These are phyloP conservation scores for Chaetomium sp. DNA, from an alignment of 2,329 filamentous ascomycete species.

Conservation along the genomic window DNA sequence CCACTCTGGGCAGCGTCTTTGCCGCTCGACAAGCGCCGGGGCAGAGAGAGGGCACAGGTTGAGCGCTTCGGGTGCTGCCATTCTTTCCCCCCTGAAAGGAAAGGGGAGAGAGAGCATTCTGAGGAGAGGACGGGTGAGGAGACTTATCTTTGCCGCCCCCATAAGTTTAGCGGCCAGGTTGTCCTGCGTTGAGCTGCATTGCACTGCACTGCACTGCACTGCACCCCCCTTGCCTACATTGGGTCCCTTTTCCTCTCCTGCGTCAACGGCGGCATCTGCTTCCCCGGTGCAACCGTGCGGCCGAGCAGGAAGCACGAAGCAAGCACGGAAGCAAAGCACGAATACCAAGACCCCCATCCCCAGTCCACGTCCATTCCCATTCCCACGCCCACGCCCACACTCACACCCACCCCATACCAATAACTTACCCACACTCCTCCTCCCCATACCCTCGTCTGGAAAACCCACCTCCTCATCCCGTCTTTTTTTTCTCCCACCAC, in stretches of 20 bases:
- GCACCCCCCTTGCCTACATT: too few relatives aligned
- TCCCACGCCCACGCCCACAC: too few relatives aligned
- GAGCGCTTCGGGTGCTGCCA: too few relatives aligned
- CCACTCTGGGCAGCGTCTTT: slow-evolving; percentile 15
- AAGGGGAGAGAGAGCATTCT: not conserved
- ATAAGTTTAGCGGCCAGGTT: slow-evolving; percentile 17
- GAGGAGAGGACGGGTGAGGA: slow-evolving; percentile 22
- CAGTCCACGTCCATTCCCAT: too few relatives aligned
- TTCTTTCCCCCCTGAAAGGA: too few relatives aligned
- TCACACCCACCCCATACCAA: too few relatives aligned
- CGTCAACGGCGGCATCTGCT: slow-evolving; percentile 25
- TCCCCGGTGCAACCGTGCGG: slow-evolving; percentile 21
- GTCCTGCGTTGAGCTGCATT: too few relatives aligned
- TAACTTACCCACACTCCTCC: not conserved
- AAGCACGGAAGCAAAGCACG: too few relatives aligned
- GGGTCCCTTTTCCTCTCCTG: slow-evolving; percentile 18
- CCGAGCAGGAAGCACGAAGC: slow-evolving; percentile 8
- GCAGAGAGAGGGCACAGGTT: slow-evolving; percentile 9
- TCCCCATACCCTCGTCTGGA: slow-evolving; percentile 20
- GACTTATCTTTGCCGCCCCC: slow-evolving; percentile 28
- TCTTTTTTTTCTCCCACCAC: slow-evolving; percentile 6
- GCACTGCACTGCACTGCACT: too few relatives aligned
- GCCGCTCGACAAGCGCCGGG: slow-evolving; percentile 34
- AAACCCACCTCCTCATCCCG: slow-evolving; percentile 20
- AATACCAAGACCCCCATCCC: not conserved